Conservation (phyloP, 2,329 filamentous ascomycete species). For the Trichoderma pleuroti region DNA sequence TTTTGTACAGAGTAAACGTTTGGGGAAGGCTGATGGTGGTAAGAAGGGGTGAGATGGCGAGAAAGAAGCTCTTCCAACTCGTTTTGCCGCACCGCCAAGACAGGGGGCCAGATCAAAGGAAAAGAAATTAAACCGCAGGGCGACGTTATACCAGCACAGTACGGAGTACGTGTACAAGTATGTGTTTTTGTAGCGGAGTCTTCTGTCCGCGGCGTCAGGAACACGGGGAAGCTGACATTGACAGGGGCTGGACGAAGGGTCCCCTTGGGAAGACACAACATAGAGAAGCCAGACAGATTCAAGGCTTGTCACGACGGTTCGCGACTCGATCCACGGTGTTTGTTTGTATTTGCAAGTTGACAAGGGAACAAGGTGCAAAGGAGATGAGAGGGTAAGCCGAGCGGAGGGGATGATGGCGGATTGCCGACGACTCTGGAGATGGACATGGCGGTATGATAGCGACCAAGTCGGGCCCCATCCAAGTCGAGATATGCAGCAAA, state of each 20-base stretch:
- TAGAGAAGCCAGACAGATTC: not conserved
- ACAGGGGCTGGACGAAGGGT: conserved; percentile 1
- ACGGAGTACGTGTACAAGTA: not conserved
- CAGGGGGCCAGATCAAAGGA: not conserved
- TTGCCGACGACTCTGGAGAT: not conserved
- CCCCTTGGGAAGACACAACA: not conserved
- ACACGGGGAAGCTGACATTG: conserved; percentile 11
- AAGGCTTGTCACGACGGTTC: not conserved
- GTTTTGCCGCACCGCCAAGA: not conserved
- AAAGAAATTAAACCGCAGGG: conserved; percentile 7
- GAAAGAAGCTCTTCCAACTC: not conserved
- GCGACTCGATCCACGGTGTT: not conserved
- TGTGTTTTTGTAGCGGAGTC: not conserved
- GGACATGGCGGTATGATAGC: not conserved
- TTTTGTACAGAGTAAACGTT: not conserved
- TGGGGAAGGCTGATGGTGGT: not conserved
- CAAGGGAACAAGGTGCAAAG: not conserved
- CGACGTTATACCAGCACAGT: not conserved
- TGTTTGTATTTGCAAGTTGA: not conserved
- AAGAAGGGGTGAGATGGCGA: not conserved
- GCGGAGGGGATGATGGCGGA: not conserved
- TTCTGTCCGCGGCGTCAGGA: not conserved
- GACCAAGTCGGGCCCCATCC: not conserved
- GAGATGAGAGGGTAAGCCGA: not conserved
- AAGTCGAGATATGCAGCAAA: not conserved